Evolutionary conservation across 1,284 basidiomycete genomes (phyloP), one percentile per base, ranked within the genome.

Genomic region (Porodaedalea pini): DNA sequence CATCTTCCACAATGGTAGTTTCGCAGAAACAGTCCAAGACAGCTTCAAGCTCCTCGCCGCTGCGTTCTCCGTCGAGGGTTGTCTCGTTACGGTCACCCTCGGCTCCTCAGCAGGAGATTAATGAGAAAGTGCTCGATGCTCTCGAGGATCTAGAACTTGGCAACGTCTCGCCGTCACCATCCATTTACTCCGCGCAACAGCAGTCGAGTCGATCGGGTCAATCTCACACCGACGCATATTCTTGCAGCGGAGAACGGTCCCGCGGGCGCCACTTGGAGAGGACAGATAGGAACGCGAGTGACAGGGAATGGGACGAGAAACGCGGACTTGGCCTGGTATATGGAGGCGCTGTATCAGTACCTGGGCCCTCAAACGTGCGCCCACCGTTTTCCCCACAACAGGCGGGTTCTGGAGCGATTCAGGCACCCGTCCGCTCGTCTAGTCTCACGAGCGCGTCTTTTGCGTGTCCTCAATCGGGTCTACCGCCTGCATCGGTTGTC

Each of bases 361-460:
- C 51, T 29, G 51, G 51, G 10, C 40, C 51, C 29, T 55, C 54
- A 10, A 39, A 32, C 27, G 36, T 21, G 54, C 44, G 54, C 21
- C 40, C 11, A 5, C 7, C 27, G 13, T 8, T 31, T 32, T 31
- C 41, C 7, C 43, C 44, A 39, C 51, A 39, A n/a, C 54, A 56
- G 15, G 8, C 54, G 21, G 4, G 54, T 27, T 36, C 44, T 32
- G 36, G 44, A 36, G 37, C 37, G 32, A 39, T 56, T 27, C 32
- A 54, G 32, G 51, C 27, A 23, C 54, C 54, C 25, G 7, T 48
- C n/a, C 54, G 54, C 23, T 48, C 54, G 7, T 49, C 54, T 17
- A 55, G 54, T 45, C 54, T 55, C 32, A 47, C 54, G 32, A 37
- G 32, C 23, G 54, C 54, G 11, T 55, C 54, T 17, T 55, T 55